Evolutionary conservation across 805 yeast species (phyloP), one percentile per base, ranked within the genome.

Genomic region (Saccharomyces paradoxus): DNA sequence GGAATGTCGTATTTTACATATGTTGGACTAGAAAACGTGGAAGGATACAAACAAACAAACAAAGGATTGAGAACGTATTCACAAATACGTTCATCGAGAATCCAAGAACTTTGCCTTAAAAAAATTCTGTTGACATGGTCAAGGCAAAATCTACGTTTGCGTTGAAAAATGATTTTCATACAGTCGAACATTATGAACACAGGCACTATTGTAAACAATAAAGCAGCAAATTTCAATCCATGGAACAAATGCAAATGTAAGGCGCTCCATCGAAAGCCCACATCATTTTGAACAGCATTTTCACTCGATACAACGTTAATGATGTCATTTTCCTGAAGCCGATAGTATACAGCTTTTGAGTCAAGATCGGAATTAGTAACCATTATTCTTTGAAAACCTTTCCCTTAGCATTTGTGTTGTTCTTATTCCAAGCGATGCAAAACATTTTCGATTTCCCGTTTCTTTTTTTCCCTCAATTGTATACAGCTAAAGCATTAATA

Each of bases 41-140:
- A 37, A 8, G 44, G 44, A 22, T 37, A 37, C 17, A 37, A 37
- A 17, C 44, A 37, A 17, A 37, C 46, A 41, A 60, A 60, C 4
- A 56, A 28, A 29, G 64, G 64, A 51, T 60, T 60, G 2, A 60
- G 28, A 2, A 60, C 55, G n/a, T 54, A 54, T 9, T 50, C 46
- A 47, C 55, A 50, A 13, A 53, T 54, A 17, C 46, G 12, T 7
- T 44, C 48, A 51, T 60, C 50, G 17, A 37, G 44, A 17, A 37
- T 37, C 44, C 44, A 37, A 7, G 44, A 37, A 37, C 44, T 37
- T 8, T 37, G 44, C 17, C 44, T 37, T 37, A 37, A 9, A 37
- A 37, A 37, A 8, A 17, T 37, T 37, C 44, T 37, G 9, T 37
- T 37, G 22, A 37, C 22, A 37, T 37, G 44, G 10, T 37, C 44